Conservation (phyloP, 768 basidiomycete species). For the Roridomyces roridus region DNA sequence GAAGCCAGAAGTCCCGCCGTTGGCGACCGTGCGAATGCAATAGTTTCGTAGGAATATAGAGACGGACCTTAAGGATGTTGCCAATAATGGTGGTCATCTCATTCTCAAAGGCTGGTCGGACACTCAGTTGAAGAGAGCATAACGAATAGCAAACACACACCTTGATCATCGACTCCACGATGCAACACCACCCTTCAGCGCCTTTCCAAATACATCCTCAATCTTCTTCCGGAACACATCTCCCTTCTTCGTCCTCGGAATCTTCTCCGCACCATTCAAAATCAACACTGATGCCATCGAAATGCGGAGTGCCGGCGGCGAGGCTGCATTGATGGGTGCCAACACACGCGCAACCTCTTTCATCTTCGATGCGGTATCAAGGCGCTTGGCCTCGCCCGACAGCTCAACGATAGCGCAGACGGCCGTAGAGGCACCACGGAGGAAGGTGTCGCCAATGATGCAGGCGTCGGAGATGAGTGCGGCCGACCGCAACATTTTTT, state of each 20-base stretch:
- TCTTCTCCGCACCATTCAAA: conserved; percentile 1
- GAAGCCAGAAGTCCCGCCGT: no score
- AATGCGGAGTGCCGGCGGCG: conserved; percentile 21
- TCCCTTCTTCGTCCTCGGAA: conserved; percentile 24
- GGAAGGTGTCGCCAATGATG: conserved; percentile 21
- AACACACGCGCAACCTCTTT: conserved; percentile 4
- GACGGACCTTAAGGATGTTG: not conserved
- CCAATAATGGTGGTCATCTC: not conserved
- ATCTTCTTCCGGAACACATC: conserved; percentile 21
- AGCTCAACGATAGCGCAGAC: conserved; percentile 26
- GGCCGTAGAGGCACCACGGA: conserved; percentile 7
- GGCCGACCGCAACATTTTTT: conserved; percentile 4
- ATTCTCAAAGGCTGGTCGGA: not conserved
- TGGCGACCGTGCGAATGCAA: no score
- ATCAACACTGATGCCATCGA: conserved; percentile 14
- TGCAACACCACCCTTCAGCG: not conserved
- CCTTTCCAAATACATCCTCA: conserved; percentile 11
- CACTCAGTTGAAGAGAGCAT: no score
- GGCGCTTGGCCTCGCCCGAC: not conserved
- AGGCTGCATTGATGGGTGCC: conserved; percentile 16
- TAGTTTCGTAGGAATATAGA: no score
- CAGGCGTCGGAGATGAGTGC: conserved; percentile 12
- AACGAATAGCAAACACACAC: not conserved
- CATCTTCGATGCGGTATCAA: not conserved
- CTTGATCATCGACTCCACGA: not conserved